Evolutionary conservation across 148 eudicot species (phyloP).

Genomic region (Camellia sinensis): DNA sequence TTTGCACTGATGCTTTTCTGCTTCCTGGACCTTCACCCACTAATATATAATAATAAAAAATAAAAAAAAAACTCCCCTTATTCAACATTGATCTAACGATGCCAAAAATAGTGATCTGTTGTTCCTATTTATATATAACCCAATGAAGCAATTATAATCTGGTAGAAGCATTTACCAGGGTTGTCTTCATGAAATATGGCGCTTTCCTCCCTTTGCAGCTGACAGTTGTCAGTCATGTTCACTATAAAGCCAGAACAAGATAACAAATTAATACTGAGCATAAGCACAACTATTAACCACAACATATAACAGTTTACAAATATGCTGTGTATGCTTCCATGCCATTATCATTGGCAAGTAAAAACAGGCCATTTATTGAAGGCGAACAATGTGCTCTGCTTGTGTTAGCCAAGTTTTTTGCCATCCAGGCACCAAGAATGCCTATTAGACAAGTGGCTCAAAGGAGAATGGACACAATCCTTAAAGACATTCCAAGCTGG

Average conservation of each 20-base stretch:
- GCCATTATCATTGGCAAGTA: not conserved
- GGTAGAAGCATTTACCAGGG: constrained; percentile 26
- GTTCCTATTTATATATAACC: too few relatives aligned
- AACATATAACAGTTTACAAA: not conserved
- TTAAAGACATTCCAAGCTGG: not conserved
- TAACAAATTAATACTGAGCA: not conserved
- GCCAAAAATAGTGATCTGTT: not conserved
- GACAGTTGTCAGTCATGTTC: constrained; percentile 28
- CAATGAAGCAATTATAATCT: constrained; percentile 1
- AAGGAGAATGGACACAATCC: not conserved
- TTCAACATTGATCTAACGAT: not conserved
- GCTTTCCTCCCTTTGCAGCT: constrained; percentile 34
- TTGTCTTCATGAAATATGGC: constrained; percentile 32
- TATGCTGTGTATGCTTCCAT: not conserved
- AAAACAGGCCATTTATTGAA: not conserved
- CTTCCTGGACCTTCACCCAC: constrained; percentile 61
- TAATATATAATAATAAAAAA: constrained; percentile 14
- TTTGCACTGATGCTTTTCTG: constrained; percentile 60
- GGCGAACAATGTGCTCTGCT: not conserved
- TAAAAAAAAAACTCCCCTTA: not conserved
- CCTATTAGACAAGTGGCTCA: not conserved
- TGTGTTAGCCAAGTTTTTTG: not conserved
- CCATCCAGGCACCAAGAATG: not conserved
- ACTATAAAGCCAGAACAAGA: constrained; percentile 19
- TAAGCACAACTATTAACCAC: not conserved